Conservation (phyloP, 1,139 yeast genomes). For the Kurtzmaniella quercitrusa region DNA sequence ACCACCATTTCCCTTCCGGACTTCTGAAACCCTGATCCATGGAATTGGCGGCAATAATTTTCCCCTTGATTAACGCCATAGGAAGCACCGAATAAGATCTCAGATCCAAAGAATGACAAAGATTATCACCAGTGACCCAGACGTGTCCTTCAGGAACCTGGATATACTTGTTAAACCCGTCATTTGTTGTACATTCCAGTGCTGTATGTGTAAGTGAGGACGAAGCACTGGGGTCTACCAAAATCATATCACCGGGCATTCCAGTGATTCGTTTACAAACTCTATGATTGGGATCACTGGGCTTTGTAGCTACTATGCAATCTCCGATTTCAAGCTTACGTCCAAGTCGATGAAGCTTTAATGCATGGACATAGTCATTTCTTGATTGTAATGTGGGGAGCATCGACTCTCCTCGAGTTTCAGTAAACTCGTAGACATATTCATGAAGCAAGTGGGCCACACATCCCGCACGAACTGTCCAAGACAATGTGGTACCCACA, state of each 20-base stretch:
- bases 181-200: constrained; percentile 27
- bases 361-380: constrained; percentile 77
- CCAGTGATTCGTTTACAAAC: constrained; percentile 94
- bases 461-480: constrained; percentile 63
- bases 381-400: constrained; percentile 77
- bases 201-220: constrained; percentile 45
- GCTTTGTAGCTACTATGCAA: constrained; percentile 82
- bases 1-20: constrained; percentile 28
- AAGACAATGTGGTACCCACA: constrained; percentile 31
- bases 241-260: constrained; percentile 87
- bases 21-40: constrained; percentile 30
- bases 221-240: constrained; percentile 74
- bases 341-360: constrained; percentile 59
- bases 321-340: constrained; percentile 73
- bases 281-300: constrained; percentile 80
- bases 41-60: constrained; percentile 66
- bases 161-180: constrained; percentile 56
- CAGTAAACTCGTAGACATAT: constrained; percentile 70
- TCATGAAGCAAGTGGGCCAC: constrained; percentile 64
- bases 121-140: constrained; percentile 95
- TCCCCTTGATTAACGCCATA: constrained; percentile 82
- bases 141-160: constrained; percentile 86
- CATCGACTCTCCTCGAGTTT: constrained; percentile 93
- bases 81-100: constrained; percentile 87
- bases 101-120: constrained; percentile 86